Conservation (phyloP, 2,329 filamentous ascomycete genomes). For the Teratosphaeria gauchensis region DNA sequence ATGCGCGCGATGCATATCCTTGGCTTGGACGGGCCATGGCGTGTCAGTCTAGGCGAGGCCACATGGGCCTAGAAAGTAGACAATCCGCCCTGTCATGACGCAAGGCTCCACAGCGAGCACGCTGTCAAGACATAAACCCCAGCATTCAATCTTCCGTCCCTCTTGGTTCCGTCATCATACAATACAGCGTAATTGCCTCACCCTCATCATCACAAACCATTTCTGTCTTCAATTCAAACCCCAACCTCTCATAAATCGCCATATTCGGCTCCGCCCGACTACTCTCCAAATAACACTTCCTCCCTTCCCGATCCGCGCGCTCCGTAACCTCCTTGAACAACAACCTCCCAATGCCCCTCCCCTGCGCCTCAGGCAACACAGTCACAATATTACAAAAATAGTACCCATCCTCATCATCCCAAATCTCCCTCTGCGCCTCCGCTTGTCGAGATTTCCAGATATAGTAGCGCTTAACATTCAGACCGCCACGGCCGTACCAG, state of each 20-base stretch:
- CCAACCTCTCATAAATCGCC: slow-evolving; percentile 59
- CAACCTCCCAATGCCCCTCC: slow-evolving; percentile 54
- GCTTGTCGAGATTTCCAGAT: slow-evolving; percentile 63
- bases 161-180: slow-evolving; percentile 35
- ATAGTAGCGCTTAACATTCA: slow-evolving; percentile 59
- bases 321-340: slow-evolving; percentile 56
- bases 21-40: no score
- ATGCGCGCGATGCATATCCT: no score
- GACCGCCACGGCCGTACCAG: slow-evolving; percentile 57
- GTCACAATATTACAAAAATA: slow-evolving; percentile 72
- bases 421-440: slow-evolving; percentile 51
- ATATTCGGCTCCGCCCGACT: slow-evolving; percentile 59
- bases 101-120: no score
- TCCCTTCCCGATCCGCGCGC: slow-evolving; percentile 53
- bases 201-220: slow-evolving; percentile 58
- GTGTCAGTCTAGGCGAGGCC: no score
- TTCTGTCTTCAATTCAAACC: slow-evolving; percentile 54
- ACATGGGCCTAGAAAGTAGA: no score
- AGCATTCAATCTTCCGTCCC: neutral
- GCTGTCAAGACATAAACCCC: no score
- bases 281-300: slow-evolving; percentile 61
- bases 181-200: slow-evolving; percentile 37
- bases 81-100: no score
- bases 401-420: slow-evolving; percentile 57
- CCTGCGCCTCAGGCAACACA: slow-evolving; percentile 55